Conservation (phyloP, 176 grass and related monocot genomes). For the Phyllostachys edulis region DNA sequence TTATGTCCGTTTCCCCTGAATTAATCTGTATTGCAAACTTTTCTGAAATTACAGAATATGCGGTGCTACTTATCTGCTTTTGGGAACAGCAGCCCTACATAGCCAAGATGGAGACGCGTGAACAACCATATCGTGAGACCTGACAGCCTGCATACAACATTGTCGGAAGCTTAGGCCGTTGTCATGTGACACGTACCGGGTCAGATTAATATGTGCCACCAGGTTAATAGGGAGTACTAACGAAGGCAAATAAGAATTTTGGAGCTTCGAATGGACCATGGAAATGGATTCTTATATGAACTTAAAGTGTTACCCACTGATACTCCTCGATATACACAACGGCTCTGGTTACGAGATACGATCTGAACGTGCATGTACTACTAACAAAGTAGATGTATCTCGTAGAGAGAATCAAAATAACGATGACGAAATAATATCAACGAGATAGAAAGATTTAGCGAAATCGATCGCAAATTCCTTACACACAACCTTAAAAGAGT, state of each 20-base stretch:
- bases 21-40: not conserved
- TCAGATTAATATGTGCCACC: too few relatives aligned
- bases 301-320: too few relatives aligned
- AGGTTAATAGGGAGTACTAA: too few relatives aligned
- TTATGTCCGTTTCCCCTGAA: not conserved
- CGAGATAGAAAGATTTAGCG: too few relatives aligned
- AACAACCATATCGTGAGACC: not conserved
- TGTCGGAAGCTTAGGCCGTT: not conserved
- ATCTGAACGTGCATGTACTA: too few relatives aligned
- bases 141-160: not conserved
- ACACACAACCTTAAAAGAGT: too few relatives aligned
- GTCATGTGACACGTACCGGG: not conserved
- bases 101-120: not conserved
- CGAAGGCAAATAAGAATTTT: not conserved
- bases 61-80: not conserved
- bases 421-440: accelerated
- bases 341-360: too few relatives aligned
- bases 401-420: too few relatives aligned
- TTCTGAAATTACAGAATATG: not conserved
- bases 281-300: too few relatives aligned
- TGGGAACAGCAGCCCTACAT: not conserved
- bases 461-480: accelerated
- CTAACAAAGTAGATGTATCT: too few relatives aligned
- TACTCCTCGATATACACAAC: too few relatives aligned
- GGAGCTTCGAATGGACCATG: too few relatives aligned